These are phyloP conservation scores for Suhomyces wounanorum DNA, from an alignment of 1,139 yeast genomes.

Conservation along the genomic window DNA sequence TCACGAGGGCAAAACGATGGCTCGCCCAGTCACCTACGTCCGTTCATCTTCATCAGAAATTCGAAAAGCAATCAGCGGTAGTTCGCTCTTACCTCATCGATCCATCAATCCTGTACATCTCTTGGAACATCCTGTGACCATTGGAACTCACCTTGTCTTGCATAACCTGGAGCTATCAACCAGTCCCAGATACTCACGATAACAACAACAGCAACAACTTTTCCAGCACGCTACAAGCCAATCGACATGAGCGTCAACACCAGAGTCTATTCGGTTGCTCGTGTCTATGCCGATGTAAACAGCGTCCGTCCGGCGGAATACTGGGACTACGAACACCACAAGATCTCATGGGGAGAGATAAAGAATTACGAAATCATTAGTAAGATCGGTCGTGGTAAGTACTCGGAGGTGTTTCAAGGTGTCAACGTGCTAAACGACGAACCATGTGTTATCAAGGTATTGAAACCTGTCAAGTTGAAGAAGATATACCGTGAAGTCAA, in stretches of 20 bases:
- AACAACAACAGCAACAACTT: not conserved
- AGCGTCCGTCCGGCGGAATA: slow-evolving; percentile 76
- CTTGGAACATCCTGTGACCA: not conserved
- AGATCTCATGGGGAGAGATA: slow-evolving; percentile 72
- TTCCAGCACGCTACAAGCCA: not conserved
- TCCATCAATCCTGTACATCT: not conserved
- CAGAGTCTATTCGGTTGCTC: slow-evolving; percentile 66
- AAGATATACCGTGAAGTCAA: slow-evolving; percentile 77
- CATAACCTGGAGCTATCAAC: not conserved
- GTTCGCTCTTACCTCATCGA: not conserved
- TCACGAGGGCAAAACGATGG: slow-evolving; percentile 3
- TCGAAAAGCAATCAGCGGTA: not conserved
- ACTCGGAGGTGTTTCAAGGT: slow-evolving; percentile 92
- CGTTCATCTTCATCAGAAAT: not conserved
- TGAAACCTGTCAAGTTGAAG: slow-evolving; percentile 79
- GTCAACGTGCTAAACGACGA: slow-evolving; percentile 48
- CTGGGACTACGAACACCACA: slow-evolving; percentile 88
- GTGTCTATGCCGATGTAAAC: slow-evolving; percentile 87
- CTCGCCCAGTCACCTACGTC: not conserved
- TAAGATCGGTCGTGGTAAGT: slow-evolving; percentile 96
- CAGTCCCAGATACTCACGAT: not conserved
- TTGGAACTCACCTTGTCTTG: not conserved
- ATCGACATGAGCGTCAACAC: slow-evolving; percentile 30
- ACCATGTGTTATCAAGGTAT: slow-evolving; percentile 69
- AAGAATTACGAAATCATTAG: slow-evolving; percentile 84